phyloP scores from a whole-genome alignment of 2,329 filamentous ascomycete genomes.

The Cordyceps farinosa region DNA sequence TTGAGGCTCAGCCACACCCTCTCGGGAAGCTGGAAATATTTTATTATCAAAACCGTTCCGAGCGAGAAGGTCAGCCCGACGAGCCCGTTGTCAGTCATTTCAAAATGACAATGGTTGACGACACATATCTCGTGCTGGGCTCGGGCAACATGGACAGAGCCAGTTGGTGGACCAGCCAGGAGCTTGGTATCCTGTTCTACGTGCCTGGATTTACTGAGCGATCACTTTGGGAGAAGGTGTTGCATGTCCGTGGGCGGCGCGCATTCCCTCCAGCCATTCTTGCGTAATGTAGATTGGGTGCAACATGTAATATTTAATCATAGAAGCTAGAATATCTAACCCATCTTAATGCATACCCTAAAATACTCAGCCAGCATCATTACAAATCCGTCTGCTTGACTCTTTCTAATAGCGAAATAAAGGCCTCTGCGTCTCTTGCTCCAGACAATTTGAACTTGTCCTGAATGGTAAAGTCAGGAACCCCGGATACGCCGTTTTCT shows the following conservation, averaged over 20 bases:
- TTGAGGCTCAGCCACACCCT: constrained; percentile 41
- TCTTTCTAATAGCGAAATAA: constrained; percentile 62
- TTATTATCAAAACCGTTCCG: constrained; percentile 50
- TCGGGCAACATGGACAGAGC: constrained; percentile 83
- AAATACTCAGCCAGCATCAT: not conserved
- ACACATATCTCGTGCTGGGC: constrained; percentile 63
- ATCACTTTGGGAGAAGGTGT: constrained; percentile 37
- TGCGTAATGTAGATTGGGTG: not conserved
- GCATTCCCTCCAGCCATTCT: not conserved
- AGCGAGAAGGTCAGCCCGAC: constrained; percentile 31
- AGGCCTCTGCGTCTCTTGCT: constrained; percentile 62
- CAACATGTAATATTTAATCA: not conserved
- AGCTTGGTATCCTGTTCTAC: constrained; percentile 64
- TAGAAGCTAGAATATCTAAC: not conserved
- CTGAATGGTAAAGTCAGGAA: constrained; percentile 72
- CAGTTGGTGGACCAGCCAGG: constrained; percentile 84
- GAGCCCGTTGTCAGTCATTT: constrained; percentile 73
- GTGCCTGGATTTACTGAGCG: constrained; percentile 37
- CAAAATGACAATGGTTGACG: constrained; percentile 73
- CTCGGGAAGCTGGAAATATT: constrained; percentile 54
- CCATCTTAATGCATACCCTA: too few relatives aligned
- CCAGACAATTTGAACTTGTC: constrained; percentile 63
- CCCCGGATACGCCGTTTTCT: constrained; percentile 51
- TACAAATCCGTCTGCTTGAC: constrained; percentile 33
- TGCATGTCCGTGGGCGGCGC: constrained; percentile 32